Conservation (phyloP, 495 filamentous ascomycete genomes). For the Penicillium bialowiezense region DNA sequence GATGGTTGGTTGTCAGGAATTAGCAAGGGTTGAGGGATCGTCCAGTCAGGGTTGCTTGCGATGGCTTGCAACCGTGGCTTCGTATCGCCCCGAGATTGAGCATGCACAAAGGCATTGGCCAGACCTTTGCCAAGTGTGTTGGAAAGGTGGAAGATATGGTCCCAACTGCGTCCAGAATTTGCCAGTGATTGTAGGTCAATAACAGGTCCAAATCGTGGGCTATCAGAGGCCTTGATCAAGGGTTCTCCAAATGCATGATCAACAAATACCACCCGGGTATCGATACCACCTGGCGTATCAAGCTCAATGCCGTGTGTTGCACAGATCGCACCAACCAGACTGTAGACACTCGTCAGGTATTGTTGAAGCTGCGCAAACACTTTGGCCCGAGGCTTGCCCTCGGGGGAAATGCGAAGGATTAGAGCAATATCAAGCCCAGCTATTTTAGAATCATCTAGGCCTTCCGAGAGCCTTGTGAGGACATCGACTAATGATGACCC, state of each 20-base stretch:
- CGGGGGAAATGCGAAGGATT: conserved; percentile 38
- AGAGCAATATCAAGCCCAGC: conserved; percentile 46
- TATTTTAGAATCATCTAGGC: conserved; percentile 28
- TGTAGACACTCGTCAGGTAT: conserved; percentile 74
- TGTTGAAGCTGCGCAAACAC: conserved; percentile 62
- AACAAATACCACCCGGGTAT: conserved; percentile 72
- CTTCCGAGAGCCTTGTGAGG: conserved; percentile 26
- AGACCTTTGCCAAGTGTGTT: conserved; percentile 52
- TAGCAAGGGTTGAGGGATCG: conserved; percentile 17
- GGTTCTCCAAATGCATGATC: conserved; percentile 29
- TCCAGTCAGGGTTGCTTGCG: conserved; percentile 30
- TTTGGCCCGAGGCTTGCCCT: conserved; percentile 47
- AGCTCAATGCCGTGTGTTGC: conserved; percentile 59
- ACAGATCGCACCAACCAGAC: conserved; percentile 66
- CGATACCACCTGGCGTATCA: conserved; percentile 68
- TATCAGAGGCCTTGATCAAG: not conserved
- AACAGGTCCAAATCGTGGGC: conserved; percentile 55
- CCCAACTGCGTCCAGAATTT: conserved; percentile 62
- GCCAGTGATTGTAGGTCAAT: conserved; percentile 66
- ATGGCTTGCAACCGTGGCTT: conserved; percentile 27
- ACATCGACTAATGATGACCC: conserved; percentile 35
- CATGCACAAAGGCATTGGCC: conserved; percentile 28
- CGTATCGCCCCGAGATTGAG: conserved; percentile 16
- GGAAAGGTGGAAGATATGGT: conserved; percentile 63
- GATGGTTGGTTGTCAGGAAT: conserved; percentile 20